Base-by-base conservation (phyloP, 163 green algal species). In the Scenedesmus sp. region DNA sequence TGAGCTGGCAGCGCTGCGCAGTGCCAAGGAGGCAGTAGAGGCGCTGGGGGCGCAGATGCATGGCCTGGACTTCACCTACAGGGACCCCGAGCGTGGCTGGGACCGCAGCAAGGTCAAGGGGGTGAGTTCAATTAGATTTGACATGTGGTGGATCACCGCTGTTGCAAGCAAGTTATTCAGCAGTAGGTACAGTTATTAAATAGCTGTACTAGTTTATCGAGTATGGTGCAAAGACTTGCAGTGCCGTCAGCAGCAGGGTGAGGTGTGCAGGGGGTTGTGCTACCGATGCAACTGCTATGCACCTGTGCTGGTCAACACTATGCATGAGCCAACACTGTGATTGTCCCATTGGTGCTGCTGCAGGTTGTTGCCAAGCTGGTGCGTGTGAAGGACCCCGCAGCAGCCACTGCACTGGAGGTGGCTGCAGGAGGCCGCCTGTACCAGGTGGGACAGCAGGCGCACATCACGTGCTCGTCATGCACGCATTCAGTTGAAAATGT, bases 381-480 rank as follows among this genome's bases (percentile, higher is more conserved):
- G 34, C 90, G 86, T 3, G 95, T 99, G 54, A 94, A 96, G 56
- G 97, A 99, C 91, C 93, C 95, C 0, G 34, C 92, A 6, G 91
- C 95, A 55, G 93, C 94, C 23, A 97, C 96, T 6, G 98, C 98
- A 56, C 95, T 99, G 62, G 98, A 99, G 95, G 98, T 99, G 52
- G 96, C 95, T 4, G 98, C 98, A 0, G 98, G 98, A 23, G 97
- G 97, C 74, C 98, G 98, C 94, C 96, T 99, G 70, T 98, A 98
- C 94, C 97, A 99, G 93, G 96, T 98, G 62, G 10, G 88, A 3
- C 3, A 46, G 5, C 56, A 74, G 7, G 46, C 0, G 9, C 46
- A 15, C 66, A 67, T 73, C 73, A 10, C 20, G 74, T 12, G 2
- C 18, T 83, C 20, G 34, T 46, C 34, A 46, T 46, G 34, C 34